Evolutionary conservation across 768 basidiomycete species (phyloP), one percentile per base, ranked within the genome.

Genomic region (Chiua virens): DNA sequence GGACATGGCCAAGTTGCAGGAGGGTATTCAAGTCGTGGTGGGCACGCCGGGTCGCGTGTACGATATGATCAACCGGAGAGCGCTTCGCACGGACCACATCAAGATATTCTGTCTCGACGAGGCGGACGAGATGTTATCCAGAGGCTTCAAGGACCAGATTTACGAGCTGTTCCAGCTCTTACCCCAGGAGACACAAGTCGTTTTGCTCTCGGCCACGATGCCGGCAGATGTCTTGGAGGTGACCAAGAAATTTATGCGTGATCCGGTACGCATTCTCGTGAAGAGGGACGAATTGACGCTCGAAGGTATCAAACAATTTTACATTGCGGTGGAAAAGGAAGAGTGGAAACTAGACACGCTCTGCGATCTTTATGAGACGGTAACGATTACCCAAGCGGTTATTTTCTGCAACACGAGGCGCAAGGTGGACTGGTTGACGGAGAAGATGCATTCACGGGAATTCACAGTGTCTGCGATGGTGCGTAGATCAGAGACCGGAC

Each of bases 271-370:
- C 47, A 98, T 99, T 69, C 86, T 98, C 59, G 96, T 99, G 75
- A 99, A 99, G 86, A 81, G 90, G 59, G 96, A 98, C 68, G 96
- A 99, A 73, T 73, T 98, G 71, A 98, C 96, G 28, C 86, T 99
- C 49, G 96, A 99, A 73, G 96, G 94, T 87, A 97, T 97, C 81
- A 93, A 94, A 76, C 94, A 97, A 71, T 97, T 96, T 77, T 98
- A 95, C 75, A 95, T 98, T 63, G 96, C 96, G 44, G 96, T 98
- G 53, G 96, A 98, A 75, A 98, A 98, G 79, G 96, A 98, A 75
- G 96, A 98, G 63, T 99, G 95, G 96, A 98, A 98, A 74, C 78
- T 98, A 54, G 96, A 99, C 76, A 99, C 96, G 40, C 86, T 99
- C 36, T 98, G 92, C 75, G 96, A 99, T 80, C 82, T 99, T 45